These are phyloP conservation scores for Aspergillus eucalypticola DNA, from an alignment of 2,329 filamentous ascomycete genomes.

Conservation along the genomic window DNA sequence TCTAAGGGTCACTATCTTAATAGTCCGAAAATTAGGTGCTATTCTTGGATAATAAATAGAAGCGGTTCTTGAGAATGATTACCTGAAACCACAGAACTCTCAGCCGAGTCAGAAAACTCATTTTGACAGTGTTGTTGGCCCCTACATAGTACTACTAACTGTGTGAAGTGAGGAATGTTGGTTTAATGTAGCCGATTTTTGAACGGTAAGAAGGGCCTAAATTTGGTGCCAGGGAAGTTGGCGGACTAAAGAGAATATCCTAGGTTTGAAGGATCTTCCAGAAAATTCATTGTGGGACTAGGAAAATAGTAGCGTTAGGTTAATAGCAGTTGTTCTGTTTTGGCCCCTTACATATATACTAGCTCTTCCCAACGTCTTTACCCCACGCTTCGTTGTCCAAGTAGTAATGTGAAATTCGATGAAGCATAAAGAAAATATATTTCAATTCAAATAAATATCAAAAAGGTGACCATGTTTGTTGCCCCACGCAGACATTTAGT, in stretches of 20 bases:
- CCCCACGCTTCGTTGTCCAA: no score
- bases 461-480: no score
- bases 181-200: background rate
- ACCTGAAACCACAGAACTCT: background rate
- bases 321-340: background rate
- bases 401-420: no score
- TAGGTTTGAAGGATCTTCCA: background rate
- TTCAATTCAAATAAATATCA: no score
- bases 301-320: background rate
- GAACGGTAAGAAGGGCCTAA: background rate
- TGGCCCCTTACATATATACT: background rate
- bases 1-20: background rate
- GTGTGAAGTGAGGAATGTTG: background rate
- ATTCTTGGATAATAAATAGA: background rate
- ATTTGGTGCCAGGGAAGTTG: background rate
- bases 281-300: constrained; percentile 1
- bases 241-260: background rate
- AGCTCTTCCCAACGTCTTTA: no score
- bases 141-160: background rate
- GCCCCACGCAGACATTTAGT: no score
- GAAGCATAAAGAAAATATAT: no score
- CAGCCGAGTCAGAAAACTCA: background rate
- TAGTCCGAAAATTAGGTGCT: background rate
- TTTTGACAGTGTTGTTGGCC: background rate
- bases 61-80: background rate